phyloP scores from a whole-genome alignment of 345 rosid species.

The Psidium friedrichsthalianum region DNA sequence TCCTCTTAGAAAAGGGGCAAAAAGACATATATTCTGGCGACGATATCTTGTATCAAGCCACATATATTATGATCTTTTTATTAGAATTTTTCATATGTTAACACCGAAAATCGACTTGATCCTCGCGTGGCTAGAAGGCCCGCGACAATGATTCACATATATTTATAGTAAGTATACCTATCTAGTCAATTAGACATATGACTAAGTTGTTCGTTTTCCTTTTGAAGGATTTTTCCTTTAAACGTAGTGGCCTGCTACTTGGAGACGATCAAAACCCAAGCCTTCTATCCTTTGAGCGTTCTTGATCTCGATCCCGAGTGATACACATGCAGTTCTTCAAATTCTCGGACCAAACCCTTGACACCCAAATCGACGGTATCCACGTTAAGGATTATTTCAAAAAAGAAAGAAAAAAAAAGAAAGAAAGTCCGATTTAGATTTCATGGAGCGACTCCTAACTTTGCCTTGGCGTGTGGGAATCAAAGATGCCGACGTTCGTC shows the following conservation, averaged over 20 bases:
- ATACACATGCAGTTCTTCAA: not conserved
- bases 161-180: too few relatives aligned
- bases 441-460: not conserved
- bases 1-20: not conserved
- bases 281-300: not conserved
- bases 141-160: too few relatives aligned
- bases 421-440: not conserved
- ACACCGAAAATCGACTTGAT: too few relatives aligned
- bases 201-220: not conserved
- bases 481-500: not conserved
- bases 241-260: accelerated
- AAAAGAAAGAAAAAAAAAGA: too few relatives aligned
- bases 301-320: not conserved
- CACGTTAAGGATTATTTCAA: accelerated
- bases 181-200: not conserved
- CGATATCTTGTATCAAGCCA: not conserved
- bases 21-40: not conserved
- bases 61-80: not conserved
- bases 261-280: not conserved
- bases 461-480: not conserved
- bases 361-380: not conserved
- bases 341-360: not conserved
- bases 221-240: not conserved
- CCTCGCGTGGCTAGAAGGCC: too few relatives aligned
- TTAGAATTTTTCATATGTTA: not conserved